These are phyloP conservation scores for Ganoderma meredithae DNA, from an alignment of 1,284 basidiomycete species.

Conservation along the genomic window DNA sequence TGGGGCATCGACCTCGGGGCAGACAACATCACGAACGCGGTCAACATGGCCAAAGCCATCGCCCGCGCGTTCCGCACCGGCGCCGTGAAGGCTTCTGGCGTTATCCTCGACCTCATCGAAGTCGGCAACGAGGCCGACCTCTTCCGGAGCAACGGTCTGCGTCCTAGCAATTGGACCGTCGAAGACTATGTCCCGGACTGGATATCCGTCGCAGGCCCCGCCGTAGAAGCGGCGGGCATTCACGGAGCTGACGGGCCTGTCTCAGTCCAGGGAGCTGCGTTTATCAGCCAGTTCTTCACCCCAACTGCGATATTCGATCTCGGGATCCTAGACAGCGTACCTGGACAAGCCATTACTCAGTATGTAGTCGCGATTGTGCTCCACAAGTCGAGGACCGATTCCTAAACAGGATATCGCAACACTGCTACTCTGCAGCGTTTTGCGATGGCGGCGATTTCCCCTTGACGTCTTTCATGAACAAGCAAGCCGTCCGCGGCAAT, in stretches of 20 bases:
- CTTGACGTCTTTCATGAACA: slow-evolving; percentile 67
- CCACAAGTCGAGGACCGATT: not conserved
- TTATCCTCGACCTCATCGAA: slow-evolving; percentile 38
- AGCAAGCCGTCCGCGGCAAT: slow-evolving; percentile 63
- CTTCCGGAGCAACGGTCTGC: slow-evolving; percentile 57
- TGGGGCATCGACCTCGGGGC: slow-evolving; percentile 74
- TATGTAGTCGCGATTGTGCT: not conserved
- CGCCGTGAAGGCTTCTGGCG: slow-evolving; percentile 49
- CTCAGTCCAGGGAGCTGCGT: slow-evolving; percentile 59
- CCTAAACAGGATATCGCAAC: slow-evolving; percentile 64
- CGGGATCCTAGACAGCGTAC: not conserved
- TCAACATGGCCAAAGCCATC: slow-evolving; percentile 62
- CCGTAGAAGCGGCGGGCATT: slow-evolving; percentile 42
- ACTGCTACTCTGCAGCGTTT: slow-evolving; percentile 64
- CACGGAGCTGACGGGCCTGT: slow-evolving; percentile 42
- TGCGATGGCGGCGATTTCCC: slow-evolving; percentile 57
- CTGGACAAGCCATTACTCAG: not conserved
- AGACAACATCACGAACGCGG: slow-evolving; percentile 37
- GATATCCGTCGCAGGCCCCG: slow-evolving; percentile 38
- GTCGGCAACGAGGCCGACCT: slow-evolving; percentile 65
- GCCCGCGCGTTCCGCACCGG: slow-evolving; percentile 55
- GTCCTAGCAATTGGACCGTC: slow-evolving; percentile 53
- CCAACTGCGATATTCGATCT: slow-evolving; percentile 55
- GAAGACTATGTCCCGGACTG: slow-evolving; percentile 62
- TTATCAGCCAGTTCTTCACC: slow-evolving; percentile 63